Evolutionary conservation across 2,329 filamentous ascomycete species (phyloP).

Genomic region (Hymenoscyphus occultus): DNA sequence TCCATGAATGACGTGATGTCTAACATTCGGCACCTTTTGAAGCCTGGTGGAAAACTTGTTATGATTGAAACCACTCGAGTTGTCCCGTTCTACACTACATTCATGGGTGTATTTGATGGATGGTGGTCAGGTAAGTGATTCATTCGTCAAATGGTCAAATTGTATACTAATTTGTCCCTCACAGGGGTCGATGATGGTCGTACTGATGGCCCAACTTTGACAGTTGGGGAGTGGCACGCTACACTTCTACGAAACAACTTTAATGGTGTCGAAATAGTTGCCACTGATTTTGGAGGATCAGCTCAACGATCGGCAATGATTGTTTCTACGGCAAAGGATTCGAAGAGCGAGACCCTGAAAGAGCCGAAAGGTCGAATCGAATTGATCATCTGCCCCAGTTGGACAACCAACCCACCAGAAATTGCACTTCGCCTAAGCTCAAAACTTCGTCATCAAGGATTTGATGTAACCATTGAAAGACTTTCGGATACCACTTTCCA

Average conservation of each 20-base stretch:
- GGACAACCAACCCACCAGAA: not conserved
- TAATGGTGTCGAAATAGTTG: conserved; percentile 9
- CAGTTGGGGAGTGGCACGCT: conserved; percentile 13
- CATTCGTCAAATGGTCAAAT: not conserved
- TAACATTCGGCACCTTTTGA: conserved; percentile 33
- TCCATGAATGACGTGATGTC: conserved; percentile 28
- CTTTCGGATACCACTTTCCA: not conserved
- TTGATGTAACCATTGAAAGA: conserved; percentile 3
- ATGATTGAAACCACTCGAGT: conserved; percentile 28
- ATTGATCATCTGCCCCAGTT: conserved; percentile 1
- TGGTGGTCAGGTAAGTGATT: conserved; percentile 16
- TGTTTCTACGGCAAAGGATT: conserved; percentile 2
- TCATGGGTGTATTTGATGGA: conserved; percentile 6
- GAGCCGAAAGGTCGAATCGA: not conserved
- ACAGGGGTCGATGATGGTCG: conserved; percentile 14
- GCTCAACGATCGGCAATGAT: conserved; percentile 5
- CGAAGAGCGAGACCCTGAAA: not conserved
- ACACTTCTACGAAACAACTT: conserved; percentile 1
- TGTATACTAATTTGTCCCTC: not conserved
- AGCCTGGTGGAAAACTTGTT: conserved; percentile 32
- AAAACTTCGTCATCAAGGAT: not conserved
- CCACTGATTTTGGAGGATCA: conserved; percentile 7
- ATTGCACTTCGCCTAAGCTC: conserved; percentile 1
- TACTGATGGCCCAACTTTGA: conserved; percentile 11
- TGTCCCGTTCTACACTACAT: not conserved